Percentiles rank a stretch among this genome's conserved stretches.
Evolutionary conservation across 116 monocot species (phyloP).

Genomic region (Cymodocea nodosa): DNA sequence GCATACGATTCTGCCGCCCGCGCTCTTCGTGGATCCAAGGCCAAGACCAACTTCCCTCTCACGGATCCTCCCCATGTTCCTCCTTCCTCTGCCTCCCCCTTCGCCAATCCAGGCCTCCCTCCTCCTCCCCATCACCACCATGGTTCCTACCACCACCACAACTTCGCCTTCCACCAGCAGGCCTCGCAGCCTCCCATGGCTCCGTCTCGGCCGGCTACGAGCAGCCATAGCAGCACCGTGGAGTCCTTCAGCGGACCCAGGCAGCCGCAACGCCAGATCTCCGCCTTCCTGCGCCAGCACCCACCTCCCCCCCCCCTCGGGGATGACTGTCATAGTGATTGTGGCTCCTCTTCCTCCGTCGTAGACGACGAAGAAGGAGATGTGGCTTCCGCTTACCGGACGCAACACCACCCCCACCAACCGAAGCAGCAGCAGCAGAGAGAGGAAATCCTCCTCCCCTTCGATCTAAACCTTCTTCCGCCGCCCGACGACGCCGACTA

Average conservation of each 20-base stretch:
- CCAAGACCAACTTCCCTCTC: constrained; percentile 55
- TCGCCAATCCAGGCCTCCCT: too few relatives aligned
- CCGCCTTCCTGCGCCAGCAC: neutral
- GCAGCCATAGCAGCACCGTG: constrained; percentile 34
- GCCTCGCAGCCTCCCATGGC: neutral
- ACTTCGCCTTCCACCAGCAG: neutral
- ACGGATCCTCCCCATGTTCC: constrained; percentile 5
- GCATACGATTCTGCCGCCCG: constrained; percentile 44
- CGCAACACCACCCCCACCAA: neutral
- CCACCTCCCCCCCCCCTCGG: constrained; percentile 2
- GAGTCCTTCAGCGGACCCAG: constrained; percentile 19
- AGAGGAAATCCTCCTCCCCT: constrained; percentile 2
- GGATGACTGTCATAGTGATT: constrained; percentile 37
- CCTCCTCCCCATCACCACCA: constrained; percentile 1
- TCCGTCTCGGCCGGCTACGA: constrained; percentile 8
- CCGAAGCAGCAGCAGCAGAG: neutral
- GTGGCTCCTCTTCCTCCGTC: constrained; percentile 40
- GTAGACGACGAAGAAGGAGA: constrained; percentile 24
- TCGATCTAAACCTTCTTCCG: constrained; percentile 45
- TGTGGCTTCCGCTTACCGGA: constrained; percentile 5
- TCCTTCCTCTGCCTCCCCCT: constrained; percentile 5
- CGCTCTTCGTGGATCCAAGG: constrained; percentile 52
- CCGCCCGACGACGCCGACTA: constrained; percentile 18
- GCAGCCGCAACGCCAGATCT: constrained; percentile 3
- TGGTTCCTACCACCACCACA: neutral